Percentiles rank a stretch among this genome's conserved stretches.
Conservation (phyloP, 306 rosid genomes). For the Fragaria nilgerrensis region DNA sequence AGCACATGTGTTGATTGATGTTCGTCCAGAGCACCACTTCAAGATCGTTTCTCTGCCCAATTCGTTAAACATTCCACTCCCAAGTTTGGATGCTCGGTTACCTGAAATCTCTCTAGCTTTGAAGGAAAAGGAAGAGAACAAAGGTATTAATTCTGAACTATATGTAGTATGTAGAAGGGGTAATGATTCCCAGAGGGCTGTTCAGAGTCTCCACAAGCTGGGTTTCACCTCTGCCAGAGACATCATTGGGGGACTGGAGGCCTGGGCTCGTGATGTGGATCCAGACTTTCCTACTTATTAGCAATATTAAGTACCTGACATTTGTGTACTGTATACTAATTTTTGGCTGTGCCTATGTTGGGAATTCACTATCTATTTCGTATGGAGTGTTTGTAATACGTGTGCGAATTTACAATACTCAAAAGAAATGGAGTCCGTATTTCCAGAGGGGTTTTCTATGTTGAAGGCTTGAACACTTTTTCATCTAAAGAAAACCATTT, state of each 20-base stretch:
- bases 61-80: slow-evolving; percentile 74
- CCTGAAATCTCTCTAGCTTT: slow-evolving; percentile 47
- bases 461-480: background rate
- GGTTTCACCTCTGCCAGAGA: slow-evolving; percentile 79
- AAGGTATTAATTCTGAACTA: slow-evolving; percentile 19
- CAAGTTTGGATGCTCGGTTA: slow-evolving; percentile 58
- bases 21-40: slow-evolving; percentile 84
- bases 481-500: background rate
- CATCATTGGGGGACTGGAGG: slow-evolving; percentile 78
- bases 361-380: background rate
- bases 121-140: slow-evolving; percentile 24
- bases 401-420: background rate
- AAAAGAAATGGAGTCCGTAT: background rate
- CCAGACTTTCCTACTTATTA: slow-evolving; percentile 62
- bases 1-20: slow-evolving; percentile 72
- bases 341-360: background rate
- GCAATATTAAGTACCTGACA: background rate
- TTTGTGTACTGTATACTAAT: background rate
- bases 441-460: background rate
- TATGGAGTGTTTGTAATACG: background rate
- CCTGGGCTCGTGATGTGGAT: slow-evolving; percentile 80
- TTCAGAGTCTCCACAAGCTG: slow-evolving; percentile 65
- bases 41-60: slow-evolving; percentile 85
- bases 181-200: slow-evolving; percentile 96
- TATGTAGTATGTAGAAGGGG: slow-evolving; percentile 91